Conservation (phyloP, 345 rosid genomes). For the Schrenkiella parvula region DNA sequence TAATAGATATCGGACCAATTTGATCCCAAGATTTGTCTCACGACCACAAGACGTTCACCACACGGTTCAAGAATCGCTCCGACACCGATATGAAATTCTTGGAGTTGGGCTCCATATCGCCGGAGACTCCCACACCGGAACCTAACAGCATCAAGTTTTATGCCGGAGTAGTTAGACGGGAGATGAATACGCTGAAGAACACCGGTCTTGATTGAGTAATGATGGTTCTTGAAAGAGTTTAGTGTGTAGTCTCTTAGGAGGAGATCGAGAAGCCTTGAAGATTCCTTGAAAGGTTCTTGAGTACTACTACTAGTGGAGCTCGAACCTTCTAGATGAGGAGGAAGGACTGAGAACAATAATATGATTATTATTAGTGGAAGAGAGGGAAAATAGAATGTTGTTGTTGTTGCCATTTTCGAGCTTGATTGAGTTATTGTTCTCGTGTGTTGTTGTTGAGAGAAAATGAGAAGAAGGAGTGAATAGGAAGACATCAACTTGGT, state of each 20-base stretch:
- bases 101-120: constrained; percentile 70
- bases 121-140: constrained; percentile 89
- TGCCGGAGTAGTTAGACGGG: constrained; percentile 75
- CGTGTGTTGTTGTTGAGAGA: constrained; percentile 18
- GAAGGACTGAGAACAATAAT: constrained; percentile 5
- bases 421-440: not conserved
- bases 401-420: constrained; percentile 17
- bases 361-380: not conserved
- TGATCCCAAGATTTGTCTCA: constrained; percentile 61
- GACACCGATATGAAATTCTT: constrained; percentile 60
- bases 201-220: constrained; percentile 50
- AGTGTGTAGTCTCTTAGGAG: constrained; percentile 75
- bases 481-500: constrained; percentile 5
- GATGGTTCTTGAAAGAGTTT: constrained; percentile 46
- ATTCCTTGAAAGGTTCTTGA: constrained; percentile 47
- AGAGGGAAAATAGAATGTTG: constrained; percentile 9
- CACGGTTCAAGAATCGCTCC: constrained; percentile 75
- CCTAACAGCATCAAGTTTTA: constrained; percentile 46
- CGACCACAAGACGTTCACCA: constrained; percentile 70
- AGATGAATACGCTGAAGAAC: constrained; percentile 42
- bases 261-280: constrained; percentile 63
- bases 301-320: constrained; percentile 16
- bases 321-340: constrained; percentile 9
- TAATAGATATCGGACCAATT: constrained; percentile 76
- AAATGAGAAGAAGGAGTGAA: constrained; percentile 13